Conservation (phyloP, 768 basidiomycete genomes). For the Lactarius hatsudake region DNA sequence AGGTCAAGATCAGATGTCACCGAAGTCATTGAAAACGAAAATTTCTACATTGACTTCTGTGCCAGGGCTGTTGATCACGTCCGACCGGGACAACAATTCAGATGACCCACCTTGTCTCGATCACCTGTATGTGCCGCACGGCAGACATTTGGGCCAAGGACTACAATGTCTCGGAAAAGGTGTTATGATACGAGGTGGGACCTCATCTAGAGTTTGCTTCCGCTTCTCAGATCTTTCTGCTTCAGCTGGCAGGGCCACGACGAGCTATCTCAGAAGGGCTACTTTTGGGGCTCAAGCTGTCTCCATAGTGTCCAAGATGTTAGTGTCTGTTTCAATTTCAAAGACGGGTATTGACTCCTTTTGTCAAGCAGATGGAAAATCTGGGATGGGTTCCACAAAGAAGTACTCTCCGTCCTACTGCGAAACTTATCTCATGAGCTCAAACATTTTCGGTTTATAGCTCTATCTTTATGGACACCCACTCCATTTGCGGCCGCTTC, state of each 20-base stretch:
- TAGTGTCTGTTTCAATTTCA: background rate
- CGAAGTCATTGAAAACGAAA: background rate
- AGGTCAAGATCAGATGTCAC: background rate
- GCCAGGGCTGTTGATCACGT: background rate
- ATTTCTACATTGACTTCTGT: background rate
- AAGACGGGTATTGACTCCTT: background rate
- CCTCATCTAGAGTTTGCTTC: background rate
- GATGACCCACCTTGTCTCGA: constrained; percentile 16
- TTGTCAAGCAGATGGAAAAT: constrained; percentile 19
- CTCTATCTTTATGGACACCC: constrained; percentile 50
- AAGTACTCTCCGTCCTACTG: background rate
- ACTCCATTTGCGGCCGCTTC: constrained; percentile 47
- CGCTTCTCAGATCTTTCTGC: background rate
- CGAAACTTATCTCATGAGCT: background rate
- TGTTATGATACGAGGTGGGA: constrained; percentile 21
- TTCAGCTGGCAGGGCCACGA: constrained; percentile 23
- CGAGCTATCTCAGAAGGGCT: constrained; percentile 20
- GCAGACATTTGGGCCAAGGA: constrained; percentile 9
- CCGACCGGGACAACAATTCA: constrained; percentile 1
- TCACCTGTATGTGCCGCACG: constrained; percentile 15
- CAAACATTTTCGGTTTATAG: constrained; percentile 35
- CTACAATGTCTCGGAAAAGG: constrained; percentile 22
- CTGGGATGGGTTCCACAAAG: constrained; percentile 26
- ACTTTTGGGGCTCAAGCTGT: constrained; percentile 16
- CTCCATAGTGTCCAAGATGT: constrained; percentile 20